Evolutionary conservation across 768 basidiomycete species (phyloP).

Genomic region (Naematelia aurantialba): DNA sequence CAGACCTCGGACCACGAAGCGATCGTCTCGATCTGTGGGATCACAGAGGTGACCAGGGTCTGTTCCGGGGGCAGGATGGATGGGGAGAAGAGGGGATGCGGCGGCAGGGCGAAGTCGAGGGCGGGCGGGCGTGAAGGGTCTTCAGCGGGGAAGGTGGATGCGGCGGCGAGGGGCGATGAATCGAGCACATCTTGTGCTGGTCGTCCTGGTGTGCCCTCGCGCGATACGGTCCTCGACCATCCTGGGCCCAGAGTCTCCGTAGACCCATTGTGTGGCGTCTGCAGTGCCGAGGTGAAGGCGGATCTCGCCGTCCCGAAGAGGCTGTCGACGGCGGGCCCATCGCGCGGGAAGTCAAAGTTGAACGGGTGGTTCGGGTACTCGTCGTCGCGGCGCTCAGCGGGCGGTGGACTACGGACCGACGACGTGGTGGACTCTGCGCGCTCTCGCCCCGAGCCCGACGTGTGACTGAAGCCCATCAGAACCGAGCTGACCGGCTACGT

Average conservation of each 20-base stretch:
- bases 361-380: background rate
- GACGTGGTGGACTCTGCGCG: background rate
- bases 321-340: background rate
- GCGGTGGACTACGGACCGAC: background rate
- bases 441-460: background rate
- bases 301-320: background rate
- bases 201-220: background rate
- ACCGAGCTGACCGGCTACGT: background rate
- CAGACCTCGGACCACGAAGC: constrained; percentile 24
- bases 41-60: background rate
- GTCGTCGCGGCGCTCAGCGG: background rate
- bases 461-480: background rate
- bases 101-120: background rate
- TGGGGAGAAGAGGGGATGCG: background rate
- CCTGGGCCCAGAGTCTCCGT: background rate
- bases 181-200: background rate
- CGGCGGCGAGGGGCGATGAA: background rate
- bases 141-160: background rate
- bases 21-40: constrained; percentile 16
- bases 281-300: background rate
- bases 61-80: background rate
- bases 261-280: background rate
- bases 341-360: background rate
- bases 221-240: background rate
- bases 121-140: background rate